Evolutionary conservation across 2,329 filamentous ascomycete species (phyloP).

Genomic region (Bipolaris oryzae): DNA sequence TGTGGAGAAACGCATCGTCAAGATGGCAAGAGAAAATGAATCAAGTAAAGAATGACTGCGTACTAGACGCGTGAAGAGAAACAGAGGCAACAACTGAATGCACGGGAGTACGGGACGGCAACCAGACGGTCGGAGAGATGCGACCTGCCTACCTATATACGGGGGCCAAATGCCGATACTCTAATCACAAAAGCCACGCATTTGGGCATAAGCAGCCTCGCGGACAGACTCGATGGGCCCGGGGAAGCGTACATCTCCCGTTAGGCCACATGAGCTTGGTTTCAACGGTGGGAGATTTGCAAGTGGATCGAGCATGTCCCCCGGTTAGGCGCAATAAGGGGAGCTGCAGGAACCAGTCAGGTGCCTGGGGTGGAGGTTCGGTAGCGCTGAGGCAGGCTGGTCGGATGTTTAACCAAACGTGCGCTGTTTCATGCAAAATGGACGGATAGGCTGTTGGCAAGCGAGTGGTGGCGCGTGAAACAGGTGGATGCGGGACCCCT

Average conservation of each 20-base stretch:
- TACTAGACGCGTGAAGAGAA: constrained; percentile 40
- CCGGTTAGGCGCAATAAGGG: constrained; percentile 27
- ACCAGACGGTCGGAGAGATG: constrained; percentile 18
- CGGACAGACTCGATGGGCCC: constrained; percentile 14
- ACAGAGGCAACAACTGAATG: constrained; percentile 13
- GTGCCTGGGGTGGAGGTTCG: constrained; percentile 9
- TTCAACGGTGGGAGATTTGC: constrained; percentile 25
- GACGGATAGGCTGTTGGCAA: constrained; percentile 25
- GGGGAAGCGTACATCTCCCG: constrained; percentile 19
- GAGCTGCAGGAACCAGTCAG: constrained; percentile 26
- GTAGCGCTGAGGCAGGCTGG: constrained; percentile 24
- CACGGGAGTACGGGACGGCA: constrained; percentile 19
- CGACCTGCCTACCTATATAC: constrained; percentile 33
- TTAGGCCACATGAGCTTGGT: constrained; percentile 26
- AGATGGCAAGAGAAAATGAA: constrained; percentile 30
- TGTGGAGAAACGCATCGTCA: constrained; percentile 46
- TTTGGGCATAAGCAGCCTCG: constrained; percentile 22
- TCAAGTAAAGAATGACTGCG: constrained; percentile 40
- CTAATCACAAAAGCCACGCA: constrained; percentile 7
- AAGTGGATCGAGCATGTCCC: constrained; percentile 21
- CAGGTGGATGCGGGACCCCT: constrained; percentile 24
- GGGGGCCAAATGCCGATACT: constrained; percentile 15
- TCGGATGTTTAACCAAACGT: constrained; percentile 29
- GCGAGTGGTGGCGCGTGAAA: constrained; percentile 32
- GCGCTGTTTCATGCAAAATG: constrained; percentile 41